Base-by-base conservation (phyloP, 306 rosid genomes). In the Citrullus colocynthis region DNA sequence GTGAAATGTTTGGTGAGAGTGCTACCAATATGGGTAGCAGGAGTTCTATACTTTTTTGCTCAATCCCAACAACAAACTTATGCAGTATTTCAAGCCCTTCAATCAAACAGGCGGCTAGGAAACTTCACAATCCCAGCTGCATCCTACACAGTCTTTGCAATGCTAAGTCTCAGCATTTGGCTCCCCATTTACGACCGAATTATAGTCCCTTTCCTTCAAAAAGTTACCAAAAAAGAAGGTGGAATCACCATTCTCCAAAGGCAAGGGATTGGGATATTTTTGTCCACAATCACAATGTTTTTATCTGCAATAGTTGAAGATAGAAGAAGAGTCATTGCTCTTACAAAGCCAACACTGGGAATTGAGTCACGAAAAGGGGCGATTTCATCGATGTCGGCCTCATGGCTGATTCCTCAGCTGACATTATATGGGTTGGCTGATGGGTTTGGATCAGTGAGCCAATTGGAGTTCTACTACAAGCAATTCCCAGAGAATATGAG, bases 401-500 rank as follows among this genome's bases (percentile, higher is more conserved):
- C 88, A 8, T 87, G 91, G 97, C 52, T 94, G 42, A 41, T 91
- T 82, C 98, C 98, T 42, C 97, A 94, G 80, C 73, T 90, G 52
- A 1, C 70, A 6, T 7, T 94, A 7, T 85, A 90, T 3, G 93
- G 98, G 10, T 15, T 94, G 3, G 61, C 90, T 39, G 94, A 91
- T 59, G 79, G 87, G 11, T 91, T 94, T 42, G 57, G 82, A 0
- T n/a, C 89, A 0, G 79, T 94, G 21, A 97, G 95, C 60, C 93
- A 88, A 83, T 78, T 86, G 45, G 98, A 94, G 18, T 84, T 94
- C 18, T 91, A 89, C 88, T 90, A 91, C 84, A 91, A 91, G 79
- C 97, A 90, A 14, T 89, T 94, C 66, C 98, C 98, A 14, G 94
- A 94, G 88, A 91, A 94, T 80, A 91, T 94, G 98, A 88, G 92